A percentile compares a stretch with the other conserved stretches of the same genome.
Conservation (phyloP, 805 yeast genomes). For the Candida maesae region DNA sequence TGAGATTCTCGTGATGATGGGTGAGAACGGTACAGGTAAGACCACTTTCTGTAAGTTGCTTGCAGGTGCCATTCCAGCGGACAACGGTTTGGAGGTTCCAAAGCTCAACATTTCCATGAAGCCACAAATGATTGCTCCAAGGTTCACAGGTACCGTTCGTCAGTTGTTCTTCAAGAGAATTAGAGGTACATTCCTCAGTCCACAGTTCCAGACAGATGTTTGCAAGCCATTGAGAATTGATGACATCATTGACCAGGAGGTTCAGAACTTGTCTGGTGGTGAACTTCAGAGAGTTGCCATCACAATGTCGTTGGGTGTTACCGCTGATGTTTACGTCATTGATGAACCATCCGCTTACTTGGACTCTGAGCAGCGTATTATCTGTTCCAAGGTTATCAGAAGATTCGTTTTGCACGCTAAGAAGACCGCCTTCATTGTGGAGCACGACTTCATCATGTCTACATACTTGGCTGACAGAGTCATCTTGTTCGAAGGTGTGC, state of each 20-base stretch:
- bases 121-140: conserved; percentile 99
- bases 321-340: conserved; percentile 93
- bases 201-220: conserved; percentile 98
- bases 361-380: conserved; percentile 99
- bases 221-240: conserved; percentile 93
- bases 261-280: conserved; percentile 97
- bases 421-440: conserved; percentile 98
- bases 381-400: conserved; percentile 97
- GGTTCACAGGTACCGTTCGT: conserved; percentile 97
- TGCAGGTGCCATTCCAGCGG: conserved; percentile 92
- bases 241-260: conserved; percentile 95
- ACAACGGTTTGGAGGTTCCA: conserved; percentile 74
- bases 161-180: conserved; percentile 96
- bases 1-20: conserved; percentile 98
- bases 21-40: conserved; percentile 99
- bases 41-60: conserved; percentile 94
- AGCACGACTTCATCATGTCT: conserved; percentile 99
- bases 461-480: conserved; percentile 98
- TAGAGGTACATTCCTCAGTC: conserved; percentile 87
- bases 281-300: conserved; percentile 99
- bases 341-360: conserved; percentile 99
- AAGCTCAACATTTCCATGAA: conserved; percentile 93
- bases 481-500: conserved; percentile 95
- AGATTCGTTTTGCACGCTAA: conserved; percentile 93
- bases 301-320: conserved; percentile 87